Evolutionary conservation across 2,329 filamentous ascomycete genomes (phyloP).

Genomic region (Lasiodiplodia citricola): DNA sequence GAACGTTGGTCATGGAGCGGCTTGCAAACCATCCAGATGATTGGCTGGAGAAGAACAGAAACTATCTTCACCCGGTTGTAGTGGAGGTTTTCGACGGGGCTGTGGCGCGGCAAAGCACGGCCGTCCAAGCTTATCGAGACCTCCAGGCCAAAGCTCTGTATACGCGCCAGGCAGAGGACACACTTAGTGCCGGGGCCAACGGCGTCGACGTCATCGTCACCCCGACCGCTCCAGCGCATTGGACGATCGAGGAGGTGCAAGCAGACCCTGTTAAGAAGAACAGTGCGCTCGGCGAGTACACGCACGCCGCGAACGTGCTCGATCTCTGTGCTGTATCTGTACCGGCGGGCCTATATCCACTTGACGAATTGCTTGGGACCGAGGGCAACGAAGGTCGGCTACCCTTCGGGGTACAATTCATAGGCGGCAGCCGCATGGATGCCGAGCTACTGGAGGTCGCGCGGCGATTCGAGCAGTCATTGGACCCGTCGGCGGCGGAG

Average conservation of each 20-base stretch:
- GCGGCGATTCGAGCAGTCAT: constrained; percentile 34
- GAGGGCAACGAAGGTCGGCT: constrained; percentile 36
- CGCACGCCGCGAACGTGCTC: constrained; percentile 66
- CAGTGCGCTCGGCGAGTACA: constrained; percentile 55
- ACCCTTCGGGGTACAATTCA: constrained; percentile 50
- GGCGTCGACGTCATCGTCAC: constrained; percentile 52
- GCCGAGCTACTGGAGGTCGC: constrained; percentile 49
- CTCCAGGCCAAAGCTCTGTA: constrained; percentile 40
- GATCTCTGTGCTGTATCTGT: constrained; percentile 55
- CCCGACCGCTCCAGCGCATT: constrained; percentile 57
- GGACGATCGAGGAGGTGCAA: constrained; percentile 59
- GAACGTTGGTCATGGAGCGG: constrained; percentile 63
- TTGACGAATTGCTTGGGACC: constrained; percentile 36
- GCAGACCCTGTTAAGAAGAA: constrained; percentile 61
- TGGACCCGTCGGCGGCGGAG: constrained; percentile 1
- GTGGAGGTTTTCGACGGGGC: constrained; percentile 47
- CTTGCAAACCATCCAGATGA: constrained; percentile 47
- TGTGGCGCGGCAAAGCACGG: constrained; percentile 36
- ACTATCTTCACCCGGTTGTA: constrained; percentile 57
- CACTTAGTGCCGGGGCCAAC: constrained; percentile 35
- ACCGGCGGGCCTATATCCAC: constrained; percentile 53
- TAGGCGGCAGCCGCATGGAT: constrained; percentile 46
- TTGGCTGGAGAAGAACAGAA: constrained; percentile 39
- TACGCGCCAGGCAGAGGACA: constrained; percentile 39
- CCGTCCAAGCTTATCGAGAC: constrained; percentile 41